A percentile compares a stretch with the other conserved stretches of the same genome.
Conservation (phyloP, 495 filamentous ascomycete species). For the Aspergillus cristatus region DNA sequence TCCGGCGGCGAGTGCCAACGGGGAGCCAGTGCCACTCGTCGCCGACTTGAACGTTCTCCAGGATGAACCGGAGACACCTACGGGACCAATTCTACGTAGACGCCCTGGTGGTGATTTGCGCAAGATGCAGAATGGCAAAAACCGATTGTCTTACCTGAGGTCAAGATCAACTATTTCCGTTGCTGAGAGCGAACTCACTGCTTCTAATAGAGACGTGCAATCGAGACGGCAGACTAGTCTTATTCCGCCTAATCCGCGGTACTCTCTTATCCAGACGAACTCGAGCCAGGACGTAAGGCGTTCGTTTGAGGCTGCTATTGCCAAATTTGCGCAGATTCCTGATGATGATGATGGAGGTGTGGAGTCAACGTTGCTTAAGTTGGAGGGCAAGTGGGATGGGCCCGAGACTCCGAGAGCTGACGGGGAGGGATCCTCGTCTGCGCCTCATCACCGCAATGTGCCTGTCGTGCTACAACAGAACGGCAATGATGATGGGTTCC, state of each 20-base stretch:
- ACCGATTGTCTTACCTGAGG: conserved; percentile 50
- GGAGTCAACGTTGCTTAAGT: conserved; percentile 81
- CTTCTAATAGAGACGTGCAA: conserved; percentile 5
- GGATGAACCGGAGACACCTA: conserved; percentile 24
- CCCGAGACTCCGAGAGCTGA: conserved; percentile 1
- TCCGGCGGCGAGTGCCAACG: conserved; percentile 35
- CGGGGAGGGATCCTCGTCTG: too few species aligned
- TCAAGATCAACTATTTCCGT: conserved; percentile 67
- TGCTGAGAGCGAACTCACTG: conserved; percentile 19
- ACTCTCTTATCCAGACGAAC: conserved; percentile 63
- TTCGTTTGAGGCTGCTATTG: conserved; percentile 85
- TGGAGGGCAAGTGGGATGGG: conserved; percentile 70
- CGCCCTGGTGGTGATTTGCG: conserved; percentile 85
- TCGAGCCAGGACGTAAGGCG: conserved; percentile 70
- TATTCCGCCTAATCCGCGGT: conserved; percentile 33
- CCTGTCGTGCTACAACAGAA: neutral
- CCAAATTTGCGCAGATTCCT: conserved; percentile 78
- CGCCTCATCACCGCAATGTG: neutral
- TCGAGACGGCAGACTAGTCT: conserved; percentile 25
- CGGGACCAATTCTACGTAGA: conserved; percentile 58
- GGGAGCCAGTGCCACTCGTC: conserved; percentile 49
- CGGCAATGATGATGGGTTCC: neutral
- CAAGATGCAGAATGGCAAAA: conserved; percentile 64
- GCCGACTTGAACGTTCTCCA: conserved; percentile 25
- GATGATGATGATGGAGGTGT: conserved; percentile 92